Percentiles rank a stretch among this genome's conserved stretches.
Evolutionary conservation across 2,329 filamentous ascomycete genomes (phyloP).

Genomic region (Cercospora sp.): DNA sequence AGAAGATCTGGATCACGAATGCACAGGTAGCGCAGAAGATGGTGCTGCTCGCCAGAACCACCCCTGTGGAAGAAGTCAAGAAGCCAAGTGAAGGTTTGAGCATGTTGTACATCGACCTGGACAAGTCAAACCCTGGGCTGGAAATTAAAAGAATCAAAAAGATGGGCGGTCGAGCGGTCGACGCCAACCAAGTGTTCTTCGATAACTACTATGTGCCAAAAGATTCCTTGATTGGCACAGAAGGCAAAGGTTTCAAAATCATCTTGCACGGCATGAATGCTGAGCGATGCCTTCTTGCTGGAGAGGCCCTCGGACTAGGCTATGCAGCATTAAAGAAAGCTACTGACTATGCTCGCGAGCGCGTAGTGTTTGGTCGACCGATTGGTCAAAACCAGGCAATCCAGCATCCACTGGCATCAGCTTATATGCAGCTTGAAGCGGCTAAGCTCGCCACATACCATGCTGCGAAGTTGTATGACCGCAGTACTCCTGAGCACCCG

Average conservation of each 20-base stretch:
- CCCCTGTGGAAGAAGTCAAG: slow-evolving; percentile 63
- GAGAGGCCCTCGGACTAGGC: slow-evolving; percentile 76
- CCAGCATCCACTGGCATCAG: slow-evolving; percentile 58
- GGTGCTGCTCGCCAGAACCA: slow-evolving; percentile 78
- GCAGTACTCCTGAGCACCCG: slow-evolving; percentile 38
- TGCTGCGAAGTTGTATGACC: slow-evolving; percentile 59
- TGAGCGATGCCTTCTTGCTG: slow-evolving; percentile 57
- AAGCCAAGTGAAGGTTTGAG: slow-evolving; percentile 75
- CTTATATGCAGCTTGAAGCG: slow-evolving; percentile 62
- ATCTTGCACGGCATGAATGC: slow-evolving; percentile 53
- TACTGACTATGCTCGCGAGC: slow-evolving; percentile 49
- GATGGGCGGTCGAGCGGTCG: slow-evolving; percentile 80
- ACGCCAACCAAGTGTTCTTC: slow-evolving; percentile 87
- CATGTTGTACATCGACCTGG: slow-evolving; percentile 77
- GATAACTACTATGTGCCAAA: slow-evolving; percentile 70
- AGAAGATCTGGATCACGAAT: slow-evolving; percentile 89
- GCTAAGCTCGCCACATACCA: slow-evolving; percentile 63
- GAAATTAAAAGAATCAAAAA: slow-evolving; percentile 74
- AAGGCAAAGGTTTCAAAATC: slow-evolving; percentile 76
- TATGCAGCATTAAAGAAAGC: slow-evolving; percentile 60
- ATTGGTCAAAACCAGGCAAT: slow-evolving; percentile 63
- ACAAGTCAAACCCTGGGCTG: slow-evolving; percentile 58
- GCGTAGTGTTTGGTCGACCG: slow-evolving; percentile 56
- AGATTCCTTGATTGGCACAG: slow-evolving; percentile 65
- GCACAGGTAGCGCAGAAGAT: slow-evolving; percentile 81